Conservation (phyloP, 106 monocot genomes). For the Dendrobium nobile region DNA sequence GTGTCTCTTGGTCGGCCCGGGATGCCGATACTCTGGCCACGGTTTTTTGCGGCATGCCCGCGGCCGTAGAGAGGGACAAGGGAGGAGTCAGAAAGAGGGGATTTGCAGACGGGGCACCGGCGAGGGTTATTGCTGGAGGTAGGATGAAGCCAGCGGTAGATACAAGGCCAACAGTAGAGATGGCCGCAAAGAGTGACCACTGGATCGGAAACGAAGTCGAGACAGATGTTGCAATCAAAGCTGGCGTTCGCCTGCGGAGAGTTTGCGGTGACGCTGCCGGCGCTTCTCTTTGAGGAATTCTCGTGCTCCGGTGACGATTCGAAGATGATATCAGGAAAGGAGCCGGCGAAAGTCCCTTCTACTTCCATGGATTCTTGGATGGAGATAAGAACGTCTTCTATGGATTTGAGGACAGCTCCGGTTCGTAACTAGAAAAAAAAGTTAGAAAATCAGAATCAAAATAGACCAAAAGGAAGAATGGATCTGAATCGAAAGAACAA, state of each 20-base stretch:
- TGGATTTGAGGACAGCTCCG: neutral
- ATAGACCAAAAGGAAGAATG: neutral
- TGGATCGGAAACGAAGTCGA: conserved; percentile 63
- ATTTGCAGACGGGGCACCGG: conserved; percentile 21
- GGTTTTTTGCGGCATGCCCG: neutral
- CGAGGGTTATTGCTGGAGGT: conserved; percentile 2
- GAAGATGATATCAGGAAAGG: neutral
- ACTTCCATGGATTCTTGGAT: conserved; percentile 8
- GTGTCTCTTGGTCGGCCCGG: conserved; percentile 38
- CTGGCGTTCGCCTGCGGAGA: conserved; percentile 24
- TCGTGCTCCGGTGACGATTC: conserved; percentile 9
- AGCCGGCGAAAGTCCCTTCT: neutral
- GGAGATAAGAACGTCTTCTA: neutral
- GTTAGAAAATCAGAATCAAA: too few species aligned
- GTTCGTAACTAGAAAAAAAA: neutral
- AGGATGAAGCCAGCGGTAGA: conserved; percentile 74
- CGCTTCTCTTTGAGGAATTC: conserved; percentile 8
- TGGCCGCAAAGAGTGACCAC: conserved; percentile 98
- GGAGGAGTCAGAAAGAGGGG: conserved; percentile 5
- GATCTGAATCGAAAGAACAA: neutral
- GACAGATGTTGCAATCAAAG: conserved; percentile 98
- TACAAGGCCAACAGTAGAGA: conserved; percentile 99
- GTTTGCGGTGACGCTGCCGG: neutral
- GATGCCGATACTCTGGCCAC: conserved; percentile 5
- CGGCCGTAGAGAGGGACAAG: conserved; percentile 21